Evolutionary conservation across 768 basidiomycete species (phyloP), one percentile per base, ranked within the genome.

Genomic region (Collybia sp.): DNA sequence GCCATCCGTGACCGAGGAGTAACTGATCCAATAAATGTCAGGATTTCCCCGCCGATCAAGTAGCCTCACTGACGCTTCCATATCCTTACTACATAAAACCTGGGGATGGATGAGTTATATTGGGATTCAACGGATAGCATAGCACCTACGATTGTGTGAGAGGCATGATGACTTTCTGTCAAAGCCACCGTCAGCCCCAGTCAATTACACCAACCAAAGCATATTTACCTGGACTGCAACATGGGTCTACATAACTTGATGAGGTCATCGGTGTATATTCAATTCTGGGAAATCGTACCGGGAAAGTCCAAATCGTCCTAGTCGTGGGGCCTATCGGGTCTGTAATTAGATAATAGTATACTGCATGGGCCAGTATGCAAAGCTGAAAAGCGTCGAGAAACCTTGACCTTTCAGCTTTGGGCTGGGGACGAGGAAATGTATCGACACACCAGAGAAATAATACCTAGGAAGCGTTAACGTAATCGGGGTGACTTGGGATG

Each of bases 271-370:
- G 25, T 25, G n/a, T 8, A 25, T 4, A 25, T 25, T 8, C 25
- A 25, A 5, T 13, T 16, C 18, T 12, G 13, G 13, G 1, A 12
- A 35, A n/a, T 35, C 44, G 15, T 45, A 45, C 44, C n/a, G 44
- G 44, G 12, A 45, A 6, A 2, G 44, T 6, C 44, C 44, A 45
- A 19, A 36, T 12, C 4, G 19, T 5, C 13, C 10, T 20, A 12
- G 13, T 10, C 31, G 35, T 37, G n/a, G 17, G 4, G 35, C 13
- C 35, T 17, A 37, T 12, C 13, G 44, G 44, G 15, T 30, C 35
- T 11, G 44, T 31, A 11, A 45, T 33, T 3, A 45, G 34, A 20
- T 45, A 45, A 20, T 37, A 17, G 19, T 45, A 45, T 10, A 45
- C 44, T 18, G 13, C 10, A 32, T 37, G 34, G 20, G 33, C 19